These are phyloP conservation scores for Diaporthe citri DNA, from an alignment of 2,329 filamentous ascomycete species.

Conservation along the genomic window DNA sequence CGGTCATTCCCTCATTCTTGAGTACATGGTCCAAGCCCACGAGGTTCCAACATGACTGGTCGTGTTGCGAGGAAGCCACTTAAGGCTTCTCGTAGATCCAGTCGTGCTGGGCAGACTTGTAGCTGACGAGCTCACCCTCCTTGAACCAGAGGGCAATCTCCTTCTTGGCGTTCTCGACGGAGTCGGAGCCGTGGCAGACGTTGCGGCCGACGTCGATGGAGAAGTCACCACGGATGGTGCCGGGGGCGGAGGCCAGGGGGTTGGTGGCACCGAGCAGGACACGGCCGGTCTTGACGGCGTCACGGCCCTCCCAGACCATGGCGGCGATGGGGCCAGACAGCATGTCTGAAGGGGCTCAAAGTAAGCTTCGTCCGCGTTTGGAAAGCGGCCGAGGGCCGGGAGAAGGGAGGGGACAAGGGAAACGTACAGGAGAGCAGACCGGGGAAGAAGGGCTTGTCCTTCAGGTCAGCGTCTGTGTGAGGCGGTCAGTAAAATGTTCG, in stretches of 20 bases:
- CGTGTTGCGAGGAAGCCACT: slow-evolving; percentile 41
- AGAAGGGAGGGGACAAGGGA: background rate
- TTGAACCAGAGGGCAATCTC: slow-evolving; percentile 99
- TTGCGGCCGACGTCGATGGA: slow-evolving; percentile 70
- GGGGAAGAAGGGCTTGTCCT: slow-evolving; percentile 95
- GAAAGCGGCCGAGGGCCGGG: background rate
- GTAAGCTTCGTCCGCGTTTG: slow-evolving; percentile 38
- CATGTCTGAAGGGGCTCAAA: slow-evolving; percentile 77
- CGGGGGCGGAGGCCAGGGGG: slow-evolving; percentile 92
- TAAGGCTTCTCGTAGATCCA: slow-evolving; percentile 97
- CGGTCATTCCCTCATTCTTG: background rate
- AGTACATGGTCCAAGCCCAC: background rate
- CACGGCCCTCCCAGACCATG: slow-evolving; percentile 99
- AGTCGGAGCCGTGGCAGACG: slow-evolving; percentile 96
- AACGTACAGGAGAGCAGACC: slow-evolving; percentile 89
- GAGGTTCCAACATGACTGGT: slow-evolving; percentile 1
- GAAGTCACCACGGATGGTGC: slow-evolving; percentile 97
- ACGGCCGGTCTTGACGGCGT: slow-evolving; percentile 98
- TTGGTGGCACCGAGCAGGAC: slow-evolving; percentile 98
- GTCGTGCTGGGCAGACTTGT: slow-evolving; percentile 86
- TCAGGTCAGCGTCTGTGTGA: slow-evolving; percentile 82
- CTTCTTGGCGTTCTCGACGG: slow-evolving; percentile 99
- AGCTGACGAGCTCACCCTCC: slow-evolving; percentile 84
- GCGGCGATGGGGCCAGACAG: slow-evolving; percentile 94
- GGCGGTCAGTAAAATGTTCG: slow-evolving; percentile 47